Percentiles rank a stretch among this genome's conserved stretches.
Evolutionary conservation across 176 grass and related monocot genomes (phyloP).

Genomic region (Thinopyrum elongatum): DNA sequence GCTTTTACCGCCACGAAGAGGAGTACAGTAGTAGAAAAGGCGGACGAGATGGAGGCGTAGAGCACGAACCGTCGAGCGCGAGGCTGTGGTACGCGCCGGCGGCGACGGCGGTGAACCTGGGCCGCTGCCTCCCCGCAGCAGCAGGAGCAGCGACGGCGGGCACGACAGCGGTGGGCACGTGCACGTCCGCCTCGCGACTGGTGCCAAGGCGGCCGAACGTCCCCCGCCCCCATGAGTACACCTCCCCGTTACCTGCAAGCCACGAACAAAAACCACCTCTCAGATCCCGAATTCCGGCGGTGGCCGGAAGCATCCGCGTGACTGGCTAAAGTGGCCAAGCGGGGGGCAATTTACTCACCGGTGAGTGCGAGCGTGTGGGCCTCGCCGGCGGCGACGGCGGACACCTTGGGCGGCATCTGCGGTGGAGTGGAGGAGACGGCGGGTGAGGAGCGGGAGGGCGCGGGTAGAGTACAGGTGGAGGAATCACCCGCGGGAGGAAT

Average conservation of each 20-base stretch:
- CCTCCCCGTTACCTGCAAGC: constrained; percentile 64
- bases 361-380: constrained; percentile 90
- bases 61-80: constrained; percentile 64
- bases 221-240: constrained; percentile 90
- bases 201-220: constrained; percentile 87
- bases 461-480: neutral
- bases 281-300: constrained; percentile 14
- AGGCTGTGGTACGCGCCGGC: constrained; percentile 89
- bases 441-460: constrained; percentile 14
- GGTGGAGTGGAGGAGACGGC: neutral
- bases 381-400: constrained; percentile 80
- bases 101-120: constrained; percentile 64
- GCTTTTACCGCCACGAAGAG: neutral
- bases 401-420: constrained; percentile 76
- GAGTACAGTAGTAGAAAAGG: neutral
- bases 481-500: constrained; percentile 22
- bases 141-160: neutral
- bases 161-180: constrained; percentile 54
- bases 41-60: neutral
- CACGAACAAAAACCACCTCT: neutral
- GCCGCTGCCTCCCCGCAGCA: neutral
- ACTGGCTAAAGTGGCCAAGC: neutral
- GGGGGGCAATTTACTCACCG: constrained; percentile 29
- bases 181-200: constrained; percentile 65
- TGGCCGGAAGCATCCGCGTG: neutral